A percentile compares a stretch with the other conserved stretches of the same genome.
Evolutionary conservation across 257 asterid species (phyloP).

Genomic region (Penstemon davidsonii): DNA sequence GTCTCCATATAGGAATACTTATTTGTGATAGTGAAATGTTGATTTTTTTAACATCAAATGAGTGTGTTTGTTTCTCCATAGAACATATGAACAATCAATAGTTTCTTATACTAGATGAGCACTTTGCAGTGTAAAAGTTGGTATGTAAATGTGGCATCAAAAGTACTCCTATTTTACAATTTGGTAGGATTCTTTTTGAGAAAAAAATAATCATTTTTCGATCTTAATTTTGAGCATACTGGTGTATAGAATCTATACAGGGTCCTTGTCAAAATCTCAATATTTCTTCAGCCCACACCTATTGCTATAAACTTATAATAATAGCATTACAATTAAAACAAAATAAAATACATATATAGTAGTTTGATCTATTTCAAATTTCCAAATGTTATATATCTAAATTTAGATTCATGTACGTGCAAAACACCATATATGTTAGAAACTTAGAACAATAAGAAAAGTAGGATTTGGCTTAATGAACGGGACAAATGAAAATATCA

Average conservation of each 20-base stretch:
- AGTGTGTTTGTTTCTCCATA: slow-evolving; percentile 28
- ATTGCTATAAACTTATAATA: not conserved
- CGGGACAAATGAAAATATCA: slow-evolving; percentile 9
- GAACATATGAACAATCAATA: not conserved
- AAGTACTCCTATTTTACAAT: not conserved
- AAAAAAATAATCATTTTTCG: slow-evolving; percentile 22
- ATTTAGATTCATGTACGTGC: slow-evolving; percentile 24
- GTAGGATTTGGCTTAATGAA: slow-evolving; percentile 5
- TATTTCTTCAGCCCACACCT: not conserved
- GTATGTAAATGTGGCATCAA: slow-evolving; percentile 26
- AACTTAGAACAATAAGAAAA: not conserved
- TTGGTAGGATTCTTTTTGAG: slow-evolving; percentile 13
- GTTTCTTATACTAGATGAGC: not conserved
- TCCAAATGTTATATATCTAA: not conserved
- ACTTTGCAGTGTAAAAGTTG: slow-evolving; percentile 23
- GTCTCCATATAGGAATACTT: slow-evolving; percentile 5
- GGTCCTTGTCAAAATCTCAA: slow-evolving; percentile 11
- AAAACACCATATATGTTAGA: slow-evolving; percentile 20
- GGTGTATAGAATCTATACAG: not conserved
- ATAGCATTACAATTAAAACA: not conserved
- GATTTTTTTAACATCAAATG: not conserved
- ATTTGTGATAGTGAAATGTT: slow-evolving; percentile 10
- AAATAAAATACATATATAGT: not conserved
- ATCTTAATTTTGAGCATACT: slow-evolving; percentile 21
- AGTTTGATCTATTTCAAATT: not conserved